Percentiles rank a stretch among this genome's conserved stretches.
phyloP scores from a whole-genome alignment of 371 early-diverging fungal species.

The Rhizomucor miehei region DNA sequence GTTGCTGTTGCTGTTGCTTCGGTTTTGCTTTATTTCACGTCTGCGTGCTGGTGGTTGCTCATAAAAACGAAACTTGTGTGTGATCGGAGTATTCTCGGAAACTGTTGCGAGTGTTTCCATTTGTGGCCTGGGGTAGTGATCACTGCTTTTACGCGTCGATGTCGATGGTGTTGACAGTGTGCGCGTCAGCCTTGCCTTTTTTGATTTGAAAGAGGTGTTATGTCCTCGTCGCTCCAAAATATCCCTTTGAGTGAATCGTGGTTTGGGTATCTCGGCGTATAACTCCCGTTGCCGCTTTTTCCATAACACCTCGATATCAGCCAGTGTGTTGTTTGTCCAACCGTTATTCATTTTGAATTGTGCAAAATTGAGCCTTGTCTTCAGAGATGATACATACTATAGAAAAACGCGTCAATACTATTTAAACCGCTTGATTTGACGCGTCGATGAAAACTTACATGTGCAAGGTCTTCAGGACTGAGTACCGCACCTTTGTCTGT shows the following conservation, averaged over 20 bases:
- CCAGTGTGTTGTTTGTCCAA: slow-evolving; percentile 34
- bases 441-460: too few relatives aligned
- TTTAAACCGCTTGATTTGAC: too few relatives aligned
- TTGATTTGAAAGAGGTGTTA: slow-evolving; percentile 4
- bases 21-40: not conserved
- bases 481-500: too few relatives aligned
- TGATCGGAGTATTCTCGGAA: not conserved
- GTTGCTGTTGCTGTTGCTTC: not conserved
- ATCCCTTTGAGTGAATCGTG: slow-evolving; percentile 40
- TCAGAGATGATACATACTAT: slow-evolving; percentile 27
- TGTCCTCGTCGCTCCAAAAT: slow-evolving; percentile 28
- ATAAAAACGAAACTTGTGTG: not conserved
- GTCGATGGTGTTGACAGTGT: slow-evolving; percentile 21
- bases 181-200: slow-evolving; percentile 19
- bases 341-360: slow-evolving; percentile 41
- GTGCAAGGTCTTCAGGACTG: too few relatives aligned
- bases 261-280: slow-evolving; percentile 30
- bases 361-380: slow-evolving; percentile 35
- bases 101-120: too few relatives aligned
- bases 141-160: not conserved
- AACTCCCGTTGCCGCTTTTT: slow-evolving; percentile 27
- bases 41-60: too few relatives aligned
- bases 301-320: slow-evolving; percentile 38
- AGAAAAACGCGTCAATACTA: not conserved
- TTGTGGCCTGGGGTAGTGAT: too few relatives aligned